Evolutionary conservation across 805 yeast species (phyloP).

Genomic region (Kregervanrija fluxuum): DNA sequence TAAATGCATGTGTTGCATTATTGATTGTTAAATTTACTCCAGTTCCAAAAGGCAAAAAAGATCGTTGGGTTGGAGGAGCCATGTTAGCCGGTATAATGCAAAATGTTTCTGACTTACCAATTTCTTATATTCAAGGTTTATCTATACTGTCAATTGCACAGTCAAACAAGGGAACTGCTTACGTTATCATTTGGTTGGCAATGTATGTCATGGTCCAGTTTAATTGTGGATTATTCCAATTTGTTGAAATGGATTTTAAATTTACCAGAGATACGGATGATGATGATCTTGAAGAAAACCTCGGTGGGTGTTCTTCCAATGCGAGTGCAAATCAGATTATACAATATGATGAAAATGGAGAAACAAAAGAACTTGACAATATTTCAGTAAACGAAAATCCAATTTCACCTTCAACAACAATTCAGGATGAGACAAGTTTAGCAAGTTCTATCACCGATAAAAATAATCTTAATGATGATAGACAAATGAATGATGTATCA

Average conservation of each 20-base stretch:
- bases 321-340: background rate
- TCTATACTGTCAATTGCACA: slow-evolving; percentile 31
- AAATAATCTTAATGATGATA: no score
- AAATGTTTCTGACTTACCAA: slow-evolving; percentile 70
- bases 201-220: slow-evolving; percentile 46
- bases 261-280: slow-evolving; percentile 15
- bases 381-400: slow-evolving; percentile 4
- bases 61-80: slow-evolving; percentile 65
- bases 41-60: slow-evolving; percentile 38
- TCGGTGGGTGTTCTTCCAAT: background rate
- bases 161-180: slow-evolving; percentile 37
- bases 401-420: slow-evolving; percentile 7
- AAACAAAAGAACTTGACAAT: background rate
- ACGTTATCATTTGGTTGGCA: slow-evolving; percentile 50
- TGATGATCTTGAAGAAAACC: background rate
- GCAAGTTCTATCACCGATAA: no score
- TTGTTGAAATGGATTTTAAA: slow-evolving; percentile 45
- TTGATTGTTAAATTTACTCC: slow-evolving; percentile 29
- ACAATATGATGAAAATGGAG: background rate
- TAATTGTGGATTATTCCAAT: slow-evolving; percentile 42
- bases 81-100: slow-evolving; percentile 66
- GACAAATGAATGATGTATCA: background rate
- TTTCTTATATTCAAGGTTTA: slow-evolving; percentile 66
- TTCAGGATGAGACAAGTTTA: background rate
- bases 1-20: slow-evolving; percentile 44